Base-by-base conservation (phyloP, 805 yeast species). In the Starmerella davenportii region DNA sequence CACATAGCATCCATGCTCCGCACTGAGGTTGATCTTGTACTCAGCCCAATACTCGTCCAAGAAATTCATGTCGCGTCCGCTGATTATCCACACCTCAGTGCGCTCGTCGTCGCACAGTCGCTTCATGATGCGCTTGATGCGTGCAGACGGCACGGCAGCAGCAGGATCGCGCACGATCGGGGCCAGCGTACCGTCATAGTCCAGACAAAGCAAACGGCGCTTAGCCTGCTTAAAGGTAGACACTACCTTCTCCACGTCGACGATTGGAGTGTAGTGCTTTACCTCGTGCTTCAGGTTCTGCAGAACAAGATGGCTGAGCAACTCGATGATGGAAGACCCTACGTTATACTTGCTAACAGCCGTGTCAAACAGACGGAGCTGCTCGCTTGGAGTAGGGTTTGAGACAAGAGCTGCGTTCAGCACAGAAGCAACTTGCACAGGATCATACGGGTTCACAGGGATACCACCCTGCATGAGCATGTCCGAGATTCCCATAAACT, bases 1-100 rank as follows among this genome's bases (percentile, higher is more conserved):
- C 69, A 87, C 70, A 52, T 90, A 90, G 53, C 95, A 87, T 5
- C 99, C 99, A 57, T 90, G 99, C 55, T 90, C 99, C 0, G 98
- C 96, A 42, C 92, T 76, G 38, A 90, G 65, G 1, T 95, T 95
- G 25, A 90, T 61, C 32, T 65, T 58, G 16, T 68, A 64, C 45
- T 68, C 68, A 5, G 95, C 95, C 44, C 85, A 62, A 90, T 95
- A 84, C 58, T 74, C 72, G 45, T 79, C 92, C 51, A 90, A 66
- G 53, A 90, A 90, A 37, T 65, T 70, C 60, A 80, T 93, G 57
- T 90, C 99, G 49, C 99, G 72, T 2, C 99, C 99, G 30, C 92
- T 77, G 43, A 90, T 87, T 46, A 90, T 72, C 98, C 98, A 90
- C 32, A 90, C 75, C 54, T 74, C 76, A 59, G 90, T 90, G 43